Conservation (phyloP, 345 rosid genomes). For the Hibiscus syriacus region DNA sequence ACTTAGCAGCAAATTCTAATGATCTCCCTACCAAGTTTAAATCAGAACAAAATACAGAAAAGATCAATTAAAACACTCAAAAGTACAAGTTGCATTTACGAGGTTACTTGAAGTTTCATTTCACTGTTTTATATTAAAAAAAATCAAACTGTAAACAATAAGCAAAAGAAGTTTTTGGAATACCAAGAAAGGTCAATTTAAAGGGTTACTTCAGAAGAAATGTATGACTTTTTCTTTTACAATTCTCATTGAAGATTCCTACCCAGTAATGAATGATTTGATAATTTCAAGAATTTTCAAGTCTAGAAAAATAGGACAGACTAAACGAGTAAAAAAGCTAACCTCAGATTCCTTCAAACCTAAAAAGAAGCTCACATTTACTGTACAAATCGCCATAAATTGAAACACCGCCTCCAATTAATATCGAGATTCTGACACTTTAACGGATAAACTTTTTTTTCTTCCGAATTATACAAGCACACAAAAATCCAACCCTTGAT, state of each 20-base stretch:
- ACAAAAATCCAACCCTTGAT: conserved; percentile 15
- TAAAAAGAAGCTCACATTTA: not conserved
- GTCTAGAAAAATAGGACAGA: not conserved
- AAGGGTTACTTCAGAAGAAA: conserved; percentile 4
- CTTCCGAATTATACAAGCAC: not conserved
- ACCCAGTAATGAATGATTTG: not conserved
- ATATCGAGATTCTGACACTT: conserved; percentile 27
- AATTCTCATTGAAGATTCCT: not conserved
- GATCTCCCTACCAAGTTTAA: not conserved
- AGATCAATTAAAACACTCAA: not conserved
- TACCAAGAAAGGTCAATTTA: conserved; percentile 4
- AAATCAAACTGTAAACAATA: not conserved
- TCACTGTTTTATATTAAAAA: not conserved
- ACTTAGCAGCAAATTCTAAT: not conserved
- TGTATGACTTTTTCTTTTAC: not conserved
- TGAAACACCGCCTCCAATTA: conserved; percentile 22
- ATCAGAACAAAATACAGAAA: not conserved
- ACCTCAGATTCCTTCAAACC: conserved; percentile 5
- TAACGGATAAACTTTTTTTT: conserved; percentile 15
- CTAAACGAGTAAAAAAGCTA: not conserved
- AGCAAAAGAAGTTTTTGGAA: conserved; percentile 3
- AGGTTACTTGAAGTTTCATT: not conserved
- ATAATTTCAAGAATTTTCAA: conserved; percentile 7
- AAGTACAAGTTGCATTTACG: conserved; percentile 1
- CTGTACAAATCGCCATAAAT: conserved; percentile 15